A percentile compares a stretch with the other conserved stretches of the same genome.
phyloP scores from a whole-genome alignment of 2,329 filamentous ascomycete species.

The Phyllosticta capitalensis region DNA sequence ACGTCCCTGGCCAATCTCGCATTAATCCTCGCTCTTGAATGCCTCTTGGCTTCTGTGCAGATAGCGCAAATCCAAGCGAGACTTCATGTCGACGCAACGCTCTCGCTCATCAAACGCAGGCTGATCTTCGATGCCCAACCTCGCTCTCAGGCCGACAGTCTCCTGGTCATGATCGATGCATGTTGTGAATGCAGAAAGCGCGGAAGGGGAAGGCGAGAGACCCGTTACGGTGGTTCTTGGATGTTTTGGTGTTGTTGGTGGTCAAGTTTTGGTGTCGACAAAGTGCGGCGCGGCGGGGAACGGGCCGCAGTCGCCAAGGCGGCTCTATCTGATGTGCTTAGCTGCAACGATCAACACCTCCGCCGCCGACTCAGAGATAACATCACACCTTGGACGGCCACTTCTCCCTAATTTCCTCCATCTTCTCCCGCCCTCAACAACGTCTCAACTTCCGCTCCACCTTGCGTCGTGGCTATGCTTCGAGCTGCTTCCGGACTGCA shows the following conservation, averaged over 20 bases:
- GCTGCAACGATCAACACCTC: not conserved
- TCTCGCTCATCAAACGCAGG: not conserved
- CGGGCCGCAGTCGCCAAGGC: not conserved
- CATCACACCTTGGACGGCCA: not conserved
- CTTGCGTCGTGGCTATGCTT: not conserved
- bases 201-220: not conserved
- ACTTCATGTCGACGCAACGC: not conserved
- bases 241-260: not conserved
- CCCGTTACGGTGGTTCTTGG: not conserved
- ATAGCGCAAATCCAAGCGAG: not conserved
- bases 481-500: not conserved
- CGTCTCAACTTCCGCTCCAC: not conserved
- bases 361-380: not conserved
- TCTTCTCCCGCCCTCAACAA: not conserved
- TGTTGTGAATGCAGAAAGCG: not conserved
- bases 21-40: not conserved
- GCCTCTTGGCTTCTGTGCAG: not conserved
- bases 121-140: not conserved
- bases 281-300: not conserved
- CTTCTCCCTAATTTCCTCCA: not conserved
- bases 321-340: not conserved
- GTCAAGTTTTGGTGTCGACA: not conserved
- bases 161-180: not conserved
- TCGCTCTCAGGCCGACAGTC: not conserved
- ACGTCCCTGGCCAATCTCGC: not conserved